These are phyloP conservation scores for Epichloe scottii DNA, from an alignment of 2,329 filamentous ascomycete genomes.

Conservation along the genomic window DNA sequence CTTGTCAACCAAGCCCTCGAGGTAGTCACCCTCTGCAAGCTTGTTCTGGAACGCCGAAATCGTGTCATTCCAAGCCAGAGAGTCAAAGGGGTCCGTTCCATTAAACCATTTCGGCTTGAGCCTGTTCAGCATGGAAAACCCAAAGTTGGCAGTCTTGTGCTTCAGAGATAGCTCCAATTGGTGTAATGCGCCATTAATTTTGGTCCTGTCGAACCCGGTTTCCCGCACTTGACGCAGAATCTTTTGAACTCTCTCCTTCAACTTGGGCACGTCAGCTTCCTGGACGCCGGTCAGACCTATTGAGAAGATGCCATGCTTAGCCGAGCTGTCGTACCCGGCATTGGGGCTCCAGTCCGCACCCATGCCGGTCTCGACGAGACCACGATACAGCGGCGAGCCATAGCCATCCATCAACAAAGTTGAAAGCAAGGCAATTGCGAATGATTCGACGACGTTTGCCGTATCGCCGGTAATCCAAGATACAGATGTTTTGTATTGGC, in stretches of 20 bases:
- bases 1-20: slow-evolving; percentile 76
- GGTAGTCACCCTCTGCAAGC: slow-evolving; percentile 63
- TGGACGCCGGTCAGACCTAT: slow-evolving; percentile 85
- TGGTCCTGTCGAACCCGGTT: slow-evolving; percentile 75
- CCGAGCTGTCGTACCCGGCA: slow-evolving; percentile 75
- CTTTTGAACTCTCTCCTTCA: slow-evolving; percentile 61
- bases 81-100: slow-evolving; percentile 82
- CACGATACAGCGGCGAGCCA: slow-evolving; percentile 82
- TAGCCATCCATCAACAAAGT: slow-evolving; percentile 87
- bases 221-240: slow-evolving; percentile 58
- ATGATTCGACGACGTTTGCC: slow-evolving; percentile 73
- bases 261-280: slow-evolving; percentile 61
- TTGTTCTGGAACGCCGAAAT: slow-evolving; percentile 69
- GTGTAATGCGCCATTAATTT: slow-evolving; percentile 88
- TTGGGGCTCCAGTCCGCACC: slow-evolving; percentile 93
- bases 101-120: slow-evolving; percentile 93
- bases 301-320: slow-evolving; percentile 70
- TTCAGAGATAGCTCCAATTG: slow-evolving; percentile 88
- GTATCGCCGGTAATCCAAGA: slow-evolving; percentile 87
- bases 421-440: slow-evolving; percentile 71
- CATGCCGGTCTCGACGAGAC: slow-evolving; percentile 76
- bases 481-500: slow-evolving; percentile 86
- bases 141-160: slow-evolving; percentile 93
- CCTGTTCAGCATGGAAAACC: slow-evolving; percentile 78
- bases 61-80: slow-evolving; percentile 83